A percentile compares a stretch with the other conserved stretches of the same genome.
Evolutionary conservation across 1,284 basidiomycete species (phyloP).

Genomic region (Puccinia novopanici): DNA sequence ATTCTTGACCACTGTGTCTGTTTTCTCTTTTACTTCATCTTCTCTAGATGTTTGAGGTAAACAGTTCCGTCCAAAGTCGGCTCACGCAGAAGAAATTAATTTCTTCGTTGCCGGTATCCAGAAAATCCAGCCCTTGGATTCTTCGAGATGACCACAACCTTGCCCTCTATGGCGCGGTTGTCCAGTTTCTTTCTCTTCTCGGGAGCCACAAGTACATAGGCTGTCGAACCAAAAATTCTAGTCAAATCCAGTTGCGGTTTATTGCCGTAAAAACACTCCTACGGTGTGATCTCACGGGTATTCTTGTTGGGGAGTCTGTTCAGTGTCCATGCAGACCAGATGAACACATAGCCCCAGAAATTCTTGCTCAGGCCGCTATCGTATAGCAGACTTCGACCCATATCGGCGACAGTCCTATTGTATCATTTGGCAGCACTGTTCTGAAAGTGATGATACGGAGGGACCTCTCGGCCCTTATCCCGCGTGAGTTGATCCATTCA

Average conservation of each 20-base stretch:
- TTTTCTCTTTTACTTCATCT: too few species aligned
- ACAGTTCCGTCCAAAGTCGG: not conserved
- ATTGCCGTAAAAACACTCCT: not conserved
- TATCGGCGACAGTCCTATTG: constrained; percentile 13
- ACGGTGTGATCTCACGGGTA: not conserved
- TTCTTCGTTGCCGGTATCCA: not conserved
- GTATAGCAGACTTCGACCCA: not conserved
- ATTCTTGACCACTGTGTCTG: too few species aligned
- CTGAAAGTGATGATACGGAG: not conserved
- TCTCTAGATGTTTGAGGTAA: not conserved
- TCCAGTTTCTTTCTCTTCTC: too few species aligned
- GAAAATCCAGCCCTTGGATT: constrained; percentile 1
- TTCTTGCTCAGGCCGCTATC: not conserved
- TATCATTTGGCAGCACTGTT: not conserved
- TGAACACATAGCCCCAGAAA: not conserved
- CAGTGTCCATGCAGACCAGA: not conserved
- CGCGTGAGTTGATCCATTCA: not conserved
- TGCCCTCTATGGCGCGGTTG: not conserved
- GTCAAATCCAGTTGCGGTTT: not conserved
- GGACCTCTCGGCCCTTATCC: not conserved
- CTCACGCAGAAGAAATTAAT: constrained; percentile 2
- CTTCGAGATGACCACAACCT: not conserved
- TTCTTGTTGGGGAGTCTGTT: not conserved
- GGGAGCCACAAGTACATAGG: not conserved
- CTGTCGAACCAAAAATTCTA: not conserved